A percentile compares a stretch with the other conserved stretches of the same genome.
Evolutionary conservation across 805 yeast genomes (phyloP).

Genomic region (Suhomyces kilbournensis): DNA sequence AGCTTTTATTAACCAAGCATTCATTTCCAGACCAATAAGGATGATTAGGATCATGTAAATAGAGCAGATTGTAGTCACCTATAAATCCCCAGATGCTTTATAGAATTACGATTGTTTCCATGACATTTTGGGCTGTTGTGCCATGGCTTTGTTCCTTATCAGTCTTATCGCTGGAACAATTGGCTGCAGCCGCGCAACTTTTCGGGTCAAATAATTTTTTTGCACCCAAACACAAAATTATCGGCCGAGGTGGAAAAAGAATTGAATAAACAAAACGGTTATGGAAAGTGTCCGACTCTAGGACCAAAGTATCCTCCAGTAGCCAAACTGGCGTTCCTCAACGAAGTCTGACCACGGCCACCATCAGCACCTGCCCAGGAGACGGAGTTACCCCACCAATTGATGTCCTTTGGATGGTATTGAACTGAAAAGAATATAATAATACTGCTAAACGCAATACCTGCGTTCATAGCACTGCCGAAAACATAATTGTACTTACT

Average conservation of each 20-base stretch:
- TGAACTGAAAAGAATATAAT: conserved; percentile 37
- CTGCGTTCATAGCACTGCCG: conserved; percentile 27
- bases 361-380: conserved; percentile 35
- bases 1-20: too few relatives aligned
- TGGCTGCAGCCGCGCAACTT: background rate
- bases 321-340: conserved; percentile 13
- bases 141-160: background rate
- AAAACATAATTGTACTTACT: conserved; percentile 33
- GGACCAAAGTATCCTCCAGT: conserved; percentile 39
- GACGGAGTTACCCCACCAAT: conserved; percentile 33
- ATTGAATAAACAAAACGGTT: background rate
- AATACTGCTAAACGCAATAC: conserved; percentile 31
- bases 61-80: too few relatives aligned
- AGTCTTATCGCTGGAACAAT: background rate
- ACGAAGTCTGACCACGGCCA: conserved; percentile 18
- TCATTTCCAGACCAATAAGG: background rate
- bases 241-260: background rate
- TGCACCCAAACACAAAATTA: conserved; percentile 9
- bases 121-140: background rate
- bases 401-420: conserved; percentile 25
- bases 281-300: conserved; percentile 25
- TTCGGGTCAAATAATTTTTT: background rate
- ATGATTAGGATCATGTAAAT: too few relatives aligned
- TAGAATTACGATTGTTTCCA: background rate
- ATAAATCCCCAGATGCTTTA: too few relatives aligned